These are phyloP conservation scores for Cladophialophora chaetospira DNA, from an alignment of 2,329 filamentous ascomycete genomes.

Conservation along the genomic window DNA sequence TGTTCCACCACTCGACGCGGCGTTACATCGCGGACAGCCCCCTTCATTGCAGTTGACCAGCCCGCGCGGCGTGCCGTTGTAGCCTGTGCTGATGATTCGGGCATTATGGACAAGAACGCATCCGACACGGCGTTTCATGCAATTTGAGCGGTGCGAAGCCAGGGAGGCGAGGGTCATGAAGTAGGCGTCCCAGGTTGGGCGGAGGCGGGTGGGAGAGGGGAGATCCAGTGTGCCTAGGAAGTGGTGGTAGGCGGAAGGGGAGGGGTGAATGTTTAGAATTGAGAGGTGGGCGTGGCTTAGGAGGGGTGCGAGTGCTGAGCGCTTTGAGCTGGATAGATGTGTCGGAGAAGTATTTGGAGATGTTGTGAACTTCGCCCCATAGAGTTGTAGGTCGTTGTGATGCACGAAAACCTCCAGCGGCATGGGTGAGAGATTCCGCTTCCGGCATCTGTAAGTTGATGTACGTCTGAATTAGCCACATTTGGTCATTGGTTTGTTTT, in stretches of 20 bases:
- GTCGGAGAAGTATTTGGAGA: too few relatives aligned
- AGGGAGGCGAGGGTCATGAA: conserved; percentile 97
- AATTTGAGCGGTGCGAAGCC: conserved; percentile 87
- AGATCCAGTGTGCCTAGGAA: conserved; percentile 76
- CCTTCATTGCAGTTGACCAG: conserved; percentile 90
- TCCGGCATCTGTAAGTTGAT: conserved; percentile 47
- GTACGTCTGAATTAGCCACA: not conserved
- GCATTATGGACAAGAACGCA: conserved; percentile 82
- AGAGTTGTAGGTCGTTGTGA: conserved; percentile 74
- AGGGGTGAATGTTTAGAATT: conserved; percentile 79
- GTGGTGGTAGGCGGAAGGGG: conserved; percentile 69
- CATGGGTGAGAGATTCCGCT: conserved; percentile 52
- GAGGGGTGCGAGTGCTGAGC: conserved; percentile 55
- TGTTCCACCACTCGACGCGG: conserved; percentile 64
- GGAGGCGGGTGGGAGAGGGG: conserved; percentile 73
- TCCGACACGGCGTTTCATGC: conserved; percentile 96
- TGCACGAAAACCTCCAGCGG: conserved; percentile 62
- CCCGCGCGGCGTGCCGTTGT: conserved; percentile 94
- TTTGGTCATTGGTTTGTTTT: not conserved
- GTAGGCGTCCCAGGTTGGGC: conserved; percentile 94
- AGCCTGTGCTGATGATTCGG: conserved; percentile 90
- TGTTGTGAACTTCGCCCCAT: conserved; percentile 53
- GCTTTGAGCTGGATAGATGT: not conserved
- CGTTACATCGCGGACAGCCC: conserved; percentile 84
- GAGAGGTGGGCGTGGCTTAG: conserved; percentile 81